Base-by-base conservation (phyloP, 2,329 filamentous ascomycete genomes). In the Colletotrichum eleusines region DNA sequence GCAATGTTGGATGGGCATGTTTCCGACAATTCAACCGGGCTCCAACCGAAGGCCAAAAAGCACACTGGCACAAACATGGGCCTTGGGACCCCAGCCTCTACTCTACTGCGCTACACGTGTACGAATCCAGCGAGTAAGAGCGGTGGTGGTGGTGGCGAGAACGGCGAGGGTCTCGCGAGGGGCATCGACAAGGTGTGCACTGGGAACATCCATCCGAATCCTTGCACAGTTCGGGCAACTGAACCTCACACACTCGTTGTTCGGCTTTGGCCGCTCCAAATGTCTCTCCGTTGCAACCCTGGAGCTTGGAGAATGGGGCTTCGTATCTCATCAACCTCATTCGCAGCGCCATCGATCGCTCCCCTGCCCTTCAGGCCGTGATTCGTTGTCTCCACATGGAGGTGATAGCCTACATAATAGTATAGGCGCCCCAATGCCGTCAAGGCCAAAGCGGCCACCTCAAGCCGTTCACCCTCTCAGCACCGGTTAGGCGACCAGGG, bases 211-310 rank as follows among this genome's bases (percentile, higher is more conserved):
- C 40, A 40, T 40, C 53, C 64, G 44, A 59, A 54, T 40, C 53
- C 46, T 51, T 40, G 28, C 38, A 20, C 11, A 50, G 55, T 35
- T 62, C 40, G 8, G 54, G 26, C 53, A 60, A 64, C 44, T 60
- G 65, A 64, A 69, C 38, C 59, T 64, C 65, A 46, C 12, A 60
- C 58, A 54, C 59, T 69, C 50, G 48, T 42, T 38, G 40, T 46
- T 33, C 59, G 50, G 55, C 33, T 61, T 44, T 55, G 40, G 38
- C 53, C 60, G 42, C 44, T 63, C 50, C 51, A 46, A 44, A 57
- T 50, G 35, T 62, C 35, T 53, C 57, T 58, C 53, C 59, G 62
- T 53, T 33, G 38, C 23, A 23, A 20, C 53, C 53, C 53, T 48
- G 59, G 23, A 38, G n/a, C 51, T 28, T 63, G 44, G 44, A 20